Conservation (phyloP, 2,329 filamentous ascomycete species). For the Plenodomus biglobosus region DNA sequence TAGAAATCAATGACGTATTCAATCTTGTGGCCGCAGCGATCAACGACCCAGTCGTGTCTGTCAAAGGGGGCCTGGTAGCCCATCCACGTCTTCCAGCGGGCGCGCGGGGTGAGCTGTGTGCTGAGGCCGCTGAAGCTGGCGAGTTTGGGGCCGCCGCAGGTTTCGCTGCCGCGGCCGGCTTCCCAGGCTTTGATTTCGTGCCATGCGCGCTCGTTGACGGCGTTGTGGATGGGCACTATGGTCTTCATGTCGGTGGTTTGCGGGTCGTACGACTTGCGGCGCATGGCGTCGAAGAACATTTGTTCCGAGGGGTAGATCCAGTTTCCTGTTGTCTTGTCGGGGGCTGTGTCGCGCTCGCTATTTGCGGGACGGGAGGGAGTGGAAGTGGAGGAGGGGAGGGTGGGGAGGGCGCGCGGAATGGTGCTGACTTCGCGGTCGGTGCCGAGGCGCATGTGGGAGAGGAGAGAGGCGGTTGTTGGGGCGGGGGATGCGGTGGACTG, state of each 20-base stretch:
- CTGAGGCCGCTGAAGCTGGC: conserved; percentile 76
- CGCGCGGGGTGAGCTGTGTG: conserved; percentile 72
- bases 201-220: conserved; percentile 97
- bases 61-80: conserved; percentile 95
- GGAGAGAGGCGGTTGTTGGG: conserved; percentile 16
- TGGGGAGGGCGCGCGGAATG: conserved; percentile 36
- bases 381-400: conserved; percentile 37
- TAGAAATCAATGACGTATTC: conserved; percentile 99
- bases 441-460: conserved; percentile 38
- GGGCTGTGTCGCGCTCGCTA: conserved; percentile 68
- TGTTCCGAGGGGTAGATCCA: conserved; percentile 97
- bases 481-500: conserved; percentile 29
- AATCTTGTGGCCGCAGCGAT: conserved; percentile 79
- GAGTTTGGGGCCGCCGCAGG: conserved; percentile 76
- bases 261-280: conserved; percentile 80
- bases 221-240: conserved; percentile 96
- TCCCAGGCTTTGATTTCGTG: conserved; percentile 90
- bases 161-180: conserved; percentile 59
- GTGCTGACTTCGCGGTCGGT: conserved; percentile 51
- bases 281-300: conserved; percentile 98
- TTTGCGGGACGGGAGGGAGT: conserved; percentile 59
- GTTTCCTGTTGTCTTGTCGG: conserved; percentile 71
- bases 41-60: conserved; percentile 94
- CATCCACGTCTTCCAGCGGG: conserved; percentile 76
- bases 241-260: conserved; percentile 77